Evolutionary conservation across 352 stramenopile genomes (phyloP).

Genomic region (Phytophthora cajani): DNA sequence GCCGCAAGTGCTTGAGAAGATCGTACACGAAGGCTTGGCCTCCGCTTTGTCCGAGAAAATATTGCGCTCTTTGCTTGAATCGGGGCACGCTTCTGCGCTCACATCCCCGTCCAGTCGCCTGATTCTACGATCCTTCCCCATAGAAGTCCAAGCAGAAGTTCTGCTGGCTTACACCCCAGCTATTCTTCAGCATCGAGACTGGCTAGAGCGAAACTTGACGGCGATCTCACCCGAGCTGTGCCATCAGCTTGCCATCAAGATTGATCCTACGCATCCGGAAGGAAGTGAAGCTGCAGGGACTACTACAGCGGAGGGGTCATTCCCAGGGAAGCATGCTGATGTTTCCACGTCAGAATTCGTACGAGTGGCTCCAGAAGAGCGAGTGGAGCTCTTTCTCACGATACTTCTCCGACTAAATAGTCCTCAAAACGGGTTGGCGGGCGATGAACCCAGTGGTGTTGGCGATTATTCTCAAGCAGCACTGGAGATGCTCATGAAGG

Average conservation of each 20-base stretch:
- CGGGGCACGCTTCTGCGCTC: constrained; percentile 50
- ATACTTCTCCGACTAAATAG: constrained; percentile 69
- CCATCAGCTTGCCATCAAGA: constrained; percentile 40
- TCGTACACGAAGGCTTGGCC: constrained; percentile 53
- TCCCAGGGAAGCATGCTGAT: constrained; percentile 26
- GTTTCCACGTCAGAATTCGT: constrained; percentile 64
- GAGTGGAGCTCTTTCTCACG: constrained; percentile 80
- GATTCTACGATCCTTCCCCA: constrained; percentile 57
- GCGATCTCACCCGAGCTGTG: constrained; percentile 48
- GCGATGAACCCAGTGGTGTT: constrained; percentile 11
- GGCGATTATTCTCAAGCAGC: constrained; percentile 51
- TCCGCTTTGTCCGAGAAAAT: constrained; percentile 47
- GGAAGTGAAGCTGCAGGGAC: not conserved
- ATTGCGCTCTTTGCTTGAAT: constrained; percentile 48
- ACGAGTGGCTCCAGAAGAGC: constrained; percentile 48
- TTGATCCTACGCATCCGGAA: constrained; percentile 47
- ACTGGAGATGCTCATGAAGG: constrained; percentile 63
- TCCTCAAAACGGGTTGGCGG: not conserved
- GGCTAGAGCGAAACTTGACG: constrained; percentile 64
- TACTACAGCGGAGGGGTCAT: constrained; percentile 8
- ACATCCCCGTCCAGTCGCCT: constrained; percentile 49
- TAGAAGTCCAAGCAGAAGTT: constrained; percentile 61
- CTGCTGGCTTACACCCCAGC: constrained; percentile 50
- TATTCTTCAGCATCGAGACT: constrained; percentile 77
- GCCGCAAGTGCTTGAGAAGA: constrained; percentile 55